Base-by-base conservation (phyloP, 371 early-diverging fungal species). In the Paraphysoderma sedebokerense region DNA sequence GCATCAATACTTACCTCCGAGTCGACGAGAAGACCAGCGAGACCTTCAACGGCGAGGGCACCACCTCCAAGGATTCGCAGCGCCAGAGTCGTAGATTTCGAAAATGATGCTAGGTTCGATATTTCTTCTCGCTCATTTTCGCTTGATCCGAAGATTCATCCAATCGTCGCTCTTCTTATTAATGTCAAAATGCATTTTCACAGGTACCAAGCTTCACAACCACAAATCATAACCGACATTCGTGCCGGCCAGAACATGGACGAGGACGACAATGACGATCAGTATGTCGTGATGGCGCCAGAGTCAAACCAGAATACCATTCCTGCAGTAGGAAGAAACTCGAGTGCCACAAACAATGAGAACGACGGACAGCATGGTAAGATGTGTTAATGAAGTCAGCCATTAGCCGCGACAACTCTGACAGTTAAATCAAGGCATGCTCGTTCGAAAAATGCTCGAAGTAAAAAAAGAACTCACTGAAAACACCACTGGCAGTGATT, bases 381-480 rank as follows among this genome's bases (percentile, higher is more conserved):
- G 40, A 46, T 36, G 35, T 39, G 24, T 33, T 28, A 35, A n/a
- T n/a, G n/a, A n/a, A n/a, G n/a, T n/a, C n/a, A n/a, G n/a, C n/a
- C n/a, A n/a, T 24, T 40, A 17, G 20, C 11, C 9, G 12, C 24
- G 20, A 17, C 40, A 40, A 17, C 24, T 11, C 17, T 9, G 20
- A 11, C 11, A 29, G 24, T 28, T 19, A 42, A 9, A 31, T 15
- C n/a, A 9, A 56, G 69, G 70, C 32, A 67, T 66, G 4, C 56
- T 69, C 5, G 67, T 69, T 5, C 54, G 57, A 29, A 66, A 65
- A 29, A 65, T 69, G 27, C 53, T 69, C 23, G 62, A 69, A 27
- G 57, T 58, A 8, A 66, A 64, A 39, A 28, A 31, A 28, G 42
- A 4, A 6, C 8, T 20, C 1, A 3, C 24, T 1, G 40, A 40